Base-by-base conservation (phyloP, 2,329 filamentous ascomycete genomes). In the Alternaria atra region DNA sequence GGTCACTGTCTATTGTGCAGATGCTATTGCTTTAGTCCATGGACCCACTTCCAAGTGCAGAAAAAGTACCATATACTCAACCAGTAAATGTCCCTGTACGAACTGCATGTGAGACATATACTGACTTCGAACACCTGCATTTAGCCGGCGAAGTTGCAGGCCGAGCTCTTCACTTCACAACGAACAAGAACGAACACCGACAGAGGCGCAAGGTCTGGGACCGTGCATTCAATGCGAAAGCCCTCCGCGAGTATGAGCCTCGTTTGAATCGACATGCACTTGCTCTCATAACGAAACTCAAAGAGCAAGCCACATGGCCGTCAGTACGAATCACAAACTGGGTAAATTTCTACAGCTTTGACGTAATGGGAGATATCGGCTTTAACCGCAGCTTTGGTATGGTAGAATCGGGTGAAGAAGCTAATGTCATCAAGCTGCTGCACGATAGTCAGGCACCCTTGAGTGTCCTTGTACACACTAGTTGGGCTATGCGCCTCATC, bases 281-380 rank as follows among this genome's bases (percentile, higher is more conserved):
- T 23, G 57, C 66, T 1, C 66, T 78, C 3, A 69, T 78, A 52
- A 60, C 62, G 4, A 65, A 64, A 34, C 54, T 78, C 17, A 67
- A 70, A 20, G 69, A 70, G 23, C 56, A 69, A 29, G 60, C 66
- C 3, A 51, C 60, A 15, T 54, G 67, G 5, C 53, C 68, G 3
- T 60, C 61, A 10, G 58, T 78, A 0, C 61, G 75, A 7, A 73
- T 74, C 15, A 75, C 73, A 5, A 65, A 71, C 46, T 77, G 75
- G 76, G 56, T 73, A 20, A 75, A 79, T 51, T 83, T 77, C 63
- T 77, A 83, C 56, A 77, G 79, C 52, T 81, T 85, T 58, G 84
- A 85, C 60, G 77, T 85, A 25, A 84, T 85, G 79, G 81, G 81
- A 6, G 81, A 83, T 54, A 67, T 83, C 10, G 77, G 75, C 9